phyloP scores from a whole-genome alignment of 345 rosid genomes.

The Nasturtium officinale region DNA sequence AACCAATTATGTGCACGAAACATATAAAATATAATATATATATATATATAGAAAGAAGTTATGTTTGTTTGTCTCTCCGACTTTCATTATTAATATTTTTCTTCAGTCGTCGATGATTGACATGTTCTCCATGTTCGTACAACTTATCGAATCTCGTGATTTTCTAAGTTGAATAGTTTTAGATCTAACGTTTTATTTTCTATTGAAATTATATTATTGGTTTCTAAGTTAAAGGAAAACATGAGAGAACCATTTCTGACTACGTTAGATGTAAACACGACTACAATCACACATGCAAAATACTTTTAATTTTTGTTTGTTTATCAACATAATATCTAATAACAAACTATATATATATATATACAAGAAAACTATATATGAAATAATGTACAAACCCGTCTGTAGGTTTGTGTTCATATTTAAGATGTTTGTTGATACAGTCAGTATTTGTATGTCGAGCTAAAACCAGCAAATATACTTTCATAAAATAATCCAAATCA shows the following conservation, averaged over 20 bases:
- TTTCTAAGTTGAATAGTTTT: conserved; percentile 10
- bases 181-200: conserved; percentile 18
- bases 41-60: conserved; percentile 24
- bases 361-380: neutral
- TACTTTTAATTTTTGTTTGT: neutral
- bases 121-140: conserved; percentile 43
- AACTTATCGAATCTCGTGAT: conserved; percentile 34
- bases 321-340: neutral
- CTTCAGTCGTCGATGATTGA: conserved; percentile 33
- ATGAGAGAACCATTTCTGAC: conserved; percentile 1
- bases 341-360: neutral
- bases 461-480: neutral
- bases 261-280: conserved; percentile 8
- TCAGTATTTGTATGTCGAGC: neutral
- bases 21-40: conserved; percentile 17
- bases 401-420: neutral
- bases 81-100: neutral
- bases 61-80: conserved; percentile 20
- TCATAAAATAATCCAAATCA: neutral
- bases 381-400: neutral
- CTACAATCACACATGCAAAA: neutral
- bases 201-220: too few species aligned
- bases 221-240: neutral
- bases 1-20: conserved; percentile 31
- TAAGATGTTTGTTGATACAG: neutral